Evolutionary conservation across 2,329 filamentous ascomycete genomes (phyloP).

Genomic region (Trichoderma sp.): DNA sequence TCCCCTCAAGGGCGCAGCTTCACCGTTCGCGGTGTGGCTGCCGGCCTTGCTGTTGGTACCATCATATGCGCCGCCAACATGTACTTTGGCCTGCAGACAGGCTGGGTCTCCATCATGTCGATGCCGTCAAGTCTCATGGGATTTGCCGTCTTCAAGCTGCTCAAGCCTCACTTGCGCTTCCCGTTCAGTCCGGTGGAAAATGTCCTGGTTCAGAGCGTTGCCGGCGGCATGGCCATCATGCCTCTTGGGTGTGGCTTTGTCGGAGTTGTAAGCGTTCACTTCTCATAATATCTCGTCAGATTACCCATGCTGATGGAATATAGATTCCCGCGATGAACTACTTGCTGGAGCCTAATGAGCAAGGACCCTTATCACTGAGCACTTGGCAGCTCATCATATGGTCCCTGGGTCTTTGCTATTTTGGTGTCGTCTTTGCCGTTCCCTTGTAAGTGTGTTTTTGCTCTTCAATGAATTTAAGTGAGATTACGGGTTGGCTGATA

Average conservation of each 20-base stretch:
- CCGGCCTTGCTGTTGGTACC: constrained; percentile 79
- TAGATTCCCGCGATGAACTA: constrained; percentile 86
- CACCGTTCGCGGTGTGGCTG: constrained; percentile 74
- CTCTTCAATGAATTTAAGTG: neutral
- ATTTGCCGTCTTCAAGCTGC: constrained; percentile 85
- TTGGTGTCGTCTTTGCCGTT: constrained; percentile 94
- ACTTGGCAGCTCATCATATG: constrained; percentile 80
- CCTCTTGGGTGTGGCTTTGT: constrained; percentile 94
- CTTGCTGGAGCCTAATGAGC: constrained; percentile 72
- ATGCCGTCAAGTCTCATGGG: constrained; percentile 95
- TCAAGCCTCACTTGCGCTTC: constrained; percentile 68
- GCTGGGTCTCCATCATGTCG: constrained; percentile 76
- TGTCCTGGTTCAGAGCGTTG: constrained; percentile 92
- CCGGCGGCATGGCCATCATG: constrained; percentile 94
- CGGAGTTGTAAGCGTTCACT: constrained; percentile 62
- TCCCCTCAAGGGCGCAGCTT: constrained; percentile 63
- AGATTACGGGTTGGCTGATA: neutral
- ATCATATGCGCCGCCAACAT: constrained; percentile 96
- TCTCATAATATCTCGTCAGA: neutral
- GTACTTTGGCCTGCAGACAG: constrained; percentile 95
- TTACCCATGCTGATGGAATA: constrained; percentile 7
- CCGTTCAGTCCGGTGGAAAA: constrained; percentile 87
- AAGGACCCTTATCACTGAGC: constrained; percentile 70
- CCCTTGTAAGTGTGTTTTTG: constrained; percentile 56
- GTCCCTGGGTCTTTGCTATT: constrained; percentile 91